These are phyloP conservation scores for maize (Zea mays) DNA, from an alignment of 176 grass and related monocot genomes.

Conservation along the genomic window DNA sequence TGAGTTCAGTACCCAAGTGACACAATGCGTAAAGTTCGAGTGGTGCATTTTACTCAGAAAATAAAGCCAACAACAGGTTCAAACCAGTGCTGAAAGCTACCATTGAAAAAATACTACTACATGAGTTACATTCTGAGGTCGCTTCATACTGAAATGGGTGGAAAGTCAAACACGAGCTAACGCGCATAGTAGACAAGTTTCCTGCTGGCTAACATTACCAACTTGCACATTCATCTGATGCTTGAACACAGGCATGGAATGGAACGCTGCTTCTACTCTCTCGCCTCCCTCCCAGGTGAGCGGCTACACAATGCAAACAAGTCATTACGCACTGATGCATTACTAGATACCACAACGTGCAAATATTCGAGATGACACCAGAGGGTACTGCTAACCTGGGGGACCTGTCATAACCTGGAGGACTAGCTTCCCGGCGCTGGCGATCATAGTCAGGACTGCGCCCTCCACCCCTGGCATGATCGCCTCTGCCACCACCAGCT, in stretches of 20 bases:
- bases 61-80: neutral
- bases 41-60: neutral
- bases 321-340: neutral
- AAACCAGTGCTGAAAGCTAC: neutral
- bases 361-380: neutral
- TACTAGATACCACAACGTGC: neutral
- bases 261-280: constrained; percentile 21
- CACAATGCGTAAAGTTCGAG: no score
- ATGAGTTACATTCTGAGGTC: constrained; percentile 17
- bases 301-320: constrained; percentile 40
- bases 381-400: constrained; percentile 32
- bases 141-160: neutral
- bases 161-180: constrained; percentile 25
- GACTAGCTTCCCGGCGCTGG: neutral
- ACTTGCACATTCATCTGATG: constrained; percentile 13
- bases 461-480: constrained; percentile 35
- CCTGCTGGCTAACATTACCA: constrained; percentile 26
- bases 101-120: neutral
- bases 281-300: constrained; percentile 51
- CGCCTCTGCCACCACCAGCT: no score
- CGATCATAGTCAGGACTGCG: constrained; percentile 50
- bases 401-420: constrained; percentile 50
- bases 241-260: neutral
- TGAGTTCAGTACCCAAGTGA: no score
- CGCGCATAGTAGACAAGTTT: constrained; percentile 33